A percentile compares a stretch with the other conserved stretches of the same genome.
Evolutionary conservation across 208 protist species (phyloP).

Genomic region (Leptomonas seymouri): DNA sequence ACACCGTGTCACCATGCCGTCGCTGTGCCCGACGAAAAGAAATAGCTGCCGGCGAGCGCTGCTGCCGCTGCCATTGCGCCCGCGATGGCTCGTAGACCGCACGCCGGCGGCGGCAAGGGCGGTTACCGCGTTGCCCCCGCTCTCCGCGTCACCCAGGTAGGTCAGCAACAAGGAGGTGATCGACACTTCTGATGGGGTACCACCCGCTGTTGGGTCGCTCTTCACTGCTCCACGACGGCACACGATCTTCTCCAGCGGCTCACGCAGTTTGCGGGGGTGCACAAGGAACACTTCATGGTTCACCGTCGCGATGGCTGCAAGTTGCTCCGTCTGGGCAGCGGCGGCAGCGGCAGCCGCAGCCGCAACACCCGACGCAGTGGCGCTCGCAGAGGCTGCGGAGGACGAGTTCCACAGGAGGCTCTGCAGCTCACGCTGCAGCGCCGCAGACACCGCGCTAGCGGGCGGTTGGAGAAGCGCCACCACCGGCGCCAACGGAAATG

Average conservation of each 20-base stretch:
- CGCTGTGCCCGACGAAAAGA: conserved; percentile 74
- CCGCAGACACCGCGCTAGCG: conserved; percentile 32
- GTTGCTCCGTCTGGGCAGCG: conserved; percentile 22
- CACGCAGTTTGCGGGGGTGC: conserved; percentile 53
- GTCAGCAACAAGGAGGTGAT: conserved; percentile 84
- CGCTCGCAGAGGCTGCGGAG: conserved; percentile 15
- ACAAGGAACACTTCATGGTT: conserved; percentile 76
- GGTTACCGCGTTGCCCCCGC: conserved; percentile 12
- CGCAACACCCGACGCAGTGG: not conserved
- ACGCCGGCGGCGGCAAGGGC: conserved; percentile 13
- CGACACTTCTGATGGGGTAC: conserved; percentile 1
- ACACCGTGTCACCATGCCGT: conserved; percentile 70
- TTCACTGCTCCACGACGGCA: conserved; percentile 19
- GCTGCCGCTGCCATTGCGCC: conserved; percentile 4
- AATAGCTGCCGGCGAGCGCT: conserved; percentile 44
- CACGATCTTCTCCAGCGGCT: conserved; percentile 71
- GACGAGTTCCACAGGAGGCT: conserved; percentile 34
- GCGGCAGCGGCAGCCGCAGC: conserved; percentile 15
- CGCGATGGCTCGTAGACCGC: conserved; percentile 1
- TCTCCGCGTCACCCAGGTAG: conserved; percentile 44
- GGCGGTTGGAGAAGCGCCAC: conserved; percentile 65
- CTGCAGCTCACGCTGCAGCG: conserved; percentile 34
- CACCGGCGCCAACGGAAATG: conserved; percentile 59
- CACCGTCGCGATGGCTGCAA: conserved; percentile 74
- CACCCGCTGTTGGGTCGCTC: not conserved